These are phyloP conservation scores for Fomitopsis palustris DNA, from an alignment of 1,284 basidiomycete genomes.

Conservation along the genomic window DNA sequence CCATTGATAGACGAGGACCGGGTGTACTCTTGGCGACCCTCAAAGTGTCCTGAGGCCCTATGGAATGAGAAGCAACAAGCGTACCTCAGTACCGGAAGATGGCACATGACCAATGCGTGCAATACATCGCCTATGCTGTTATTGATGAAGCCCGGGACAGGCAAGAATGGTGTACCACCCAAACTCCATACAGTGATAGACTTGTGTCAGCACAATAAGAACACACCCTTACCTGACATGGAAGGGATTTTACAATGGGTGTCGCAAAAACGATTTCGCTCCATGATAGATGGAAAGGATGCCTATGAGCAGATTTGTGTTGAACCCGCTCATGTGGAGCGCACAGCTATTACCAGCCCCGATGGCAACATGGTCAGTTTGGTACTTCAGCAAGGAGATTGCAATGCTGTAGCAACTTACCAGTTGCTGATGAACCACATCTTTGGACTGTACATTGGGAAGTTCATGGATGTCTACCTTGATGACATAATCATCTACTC, in stretches of 20 bases:
- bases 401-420: slow-evolving; percentile 32
- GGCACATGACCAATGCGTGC: slow-evolving; percentile 19
- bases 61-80: slow-evolving; percentile 27
- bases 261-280: too few relatives aligned
- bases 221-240: slow-evolving; percentile 20
- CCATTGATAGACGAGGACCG: slow-evolving; percentile 33
- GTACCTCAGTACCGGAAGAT: slow-evolving; percentile 27
- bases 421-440: slow-evolving; percentile 32
- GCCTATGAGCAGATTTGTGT: too few relatives aligned
- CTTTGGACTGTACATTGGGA: slow-evolving; percentile 24
- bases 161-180: neutral
- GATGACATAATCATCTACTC: slow-evolving; percentile 30
- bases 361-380: slow-evolving; percentile 34
- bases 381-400: slow-evolving; percentile 34
- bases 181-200: slow-evolving; percentile 32
- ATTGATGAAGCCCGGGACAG: slow-evolving; percentile 22
- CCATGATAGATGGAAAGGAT: too few relatives aligned
- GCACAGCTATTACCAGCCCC: too few relatives aligned
- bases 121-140: slow-evolving; percentile 35
- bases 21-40: slow-evolving; percentile 29
- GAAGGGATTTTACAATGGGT: too few relatives aligned
- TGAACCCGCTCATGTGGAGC: too few relatives aligned
- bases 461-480: slow-evolving; percentile 11
- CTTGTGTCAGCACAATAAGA: slow-evolving; percentile 27
- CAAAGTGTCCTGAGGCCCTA: slow-evolving; percentile 29